These are phyloP conservation scores for Stentor roeselii DNA, from an alignment of 73 alveolate genomes.

Conservation along the genomic window DNA sequence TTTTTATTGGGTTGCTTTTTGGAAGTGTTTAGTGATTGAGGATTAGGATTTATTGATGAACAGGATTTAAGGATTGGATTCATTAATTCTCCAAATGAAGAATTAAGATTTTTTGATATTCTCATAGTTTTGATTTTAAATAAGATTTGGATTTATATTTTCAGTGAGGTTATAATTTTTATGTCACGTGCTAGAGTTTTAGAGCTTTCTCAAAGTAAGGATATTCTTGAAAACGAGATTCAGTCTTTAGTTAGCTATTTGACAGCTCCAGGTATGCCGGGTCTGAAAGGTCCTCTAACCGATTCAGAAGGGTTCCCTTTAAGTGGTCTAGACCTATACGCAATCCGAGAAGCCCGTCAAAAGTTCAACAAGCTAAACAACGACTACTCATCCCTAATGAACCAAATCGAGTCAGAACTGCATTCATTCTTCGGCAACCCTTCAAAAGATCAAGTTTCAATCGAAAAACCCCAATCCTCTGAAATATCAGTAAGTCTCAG, in stretches of 20 bases:
- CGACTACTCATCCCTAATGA: conserved; percentile 86
- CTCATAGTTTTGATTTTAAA: background rate
- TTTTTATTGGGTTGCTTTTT: no score
- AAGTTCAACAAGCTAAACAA: conserved; percentile 78
- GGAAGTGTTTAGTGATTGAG: no score
- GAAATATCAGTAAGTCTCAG: conserved; percentile 33
- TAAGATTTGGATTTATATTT: background rate
- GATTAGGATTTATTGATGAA: no score
- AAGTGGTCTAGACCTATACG: conserved; percentile 79
- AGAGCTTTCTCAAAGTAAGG: conserved; percentile 61
- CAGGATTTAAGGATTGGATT: no score
- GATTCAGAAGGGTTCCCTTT: conserved; percentile 97
- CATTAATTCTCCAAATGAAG: no score
- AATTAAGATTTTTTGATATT: background rate
- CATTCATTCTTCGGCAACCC: conserved; percentile 42
- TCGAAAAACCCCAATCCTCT: conserved; percentile 32
- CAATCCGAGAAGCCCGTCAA: conserved; percentile 60
- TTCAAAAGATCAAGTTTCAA: conserved; percentile 49
- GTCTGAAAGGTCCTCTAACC: conserved; percentile 80
- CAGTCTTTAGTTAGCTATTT: conserved; percentile 59
- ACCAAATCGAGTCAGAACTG: conserved; percentile 73
- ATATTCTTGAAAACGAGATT: conserved; percentile 73
- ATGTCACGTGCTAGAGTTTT: conserved; percentile 60
- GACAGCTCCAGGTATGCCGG: conserved; percentile 87
- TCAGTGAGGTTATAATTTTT: background rate